Base-by-base conservation (phyloP, 2,329 filamentous ascomycete species). In the Calonectria naviculata region DNA sequence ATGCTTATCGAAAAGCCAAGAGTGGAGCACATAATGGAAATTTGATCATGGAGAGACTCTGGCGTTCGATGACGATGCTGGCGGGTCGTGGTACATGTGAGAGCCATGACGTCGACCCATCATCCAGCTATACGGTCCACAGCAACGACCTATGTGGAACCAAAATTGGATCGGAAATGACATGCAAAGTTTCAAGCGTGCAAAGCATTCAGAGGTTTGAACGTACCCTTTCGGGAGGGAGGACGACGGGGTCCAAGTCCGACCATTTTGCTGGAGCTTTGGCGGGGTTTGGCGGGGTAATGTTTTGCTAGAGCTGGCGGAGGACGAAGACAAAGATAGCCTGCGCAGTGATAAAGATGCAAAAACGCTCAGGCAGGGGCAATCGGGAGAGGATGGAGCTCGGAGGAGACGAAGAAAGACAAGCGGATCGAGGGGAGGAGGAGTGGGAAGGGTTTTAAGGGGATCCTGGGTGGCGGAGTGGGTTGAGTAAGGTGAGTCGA, bases 171-270 rank as follows among this genome's bases (percentile, higher is more conserved):
- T 41, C 42, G 34, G 63, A 63, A 15, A 24, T 52, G 56, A 31
- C 47, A 68, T 52, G 58, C 13, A 64, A 56, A 26, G 61, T 36
- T 68, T 70, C 41, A 62, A 31, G 21, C 9, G 17, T 9, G 36
- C 19, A 44, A 1, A 15, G 28, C 17, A 65, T 26, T 19, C 47
- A 58, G 31, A 46, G 44, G 73, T 70, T 66, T 70, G 72, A 73
- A 89, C 91, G 83, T 89, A 93, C 93, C 93, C 89, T 93, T 94
- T 76, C 86, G 84, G 78, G 85, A 86, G 77, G 85, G 85, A 75
- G 85, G 86, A 80, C 83, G 85, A 80, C 86, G 85, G 78, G 86
- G 86, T 82, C 86, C 86, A 73, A 88, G 82, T 74, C 86, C 86
- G 78, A 88, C 86, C 86, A 88, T 88, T 80, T 82, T 87, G 82